A percentile compares a stretch with the other conserved stretches of the same genome.
Evolutionary conservation across 371 early-diverging fungal species (phyloP).

Genomic region (Coemansia sp.): DNA sequence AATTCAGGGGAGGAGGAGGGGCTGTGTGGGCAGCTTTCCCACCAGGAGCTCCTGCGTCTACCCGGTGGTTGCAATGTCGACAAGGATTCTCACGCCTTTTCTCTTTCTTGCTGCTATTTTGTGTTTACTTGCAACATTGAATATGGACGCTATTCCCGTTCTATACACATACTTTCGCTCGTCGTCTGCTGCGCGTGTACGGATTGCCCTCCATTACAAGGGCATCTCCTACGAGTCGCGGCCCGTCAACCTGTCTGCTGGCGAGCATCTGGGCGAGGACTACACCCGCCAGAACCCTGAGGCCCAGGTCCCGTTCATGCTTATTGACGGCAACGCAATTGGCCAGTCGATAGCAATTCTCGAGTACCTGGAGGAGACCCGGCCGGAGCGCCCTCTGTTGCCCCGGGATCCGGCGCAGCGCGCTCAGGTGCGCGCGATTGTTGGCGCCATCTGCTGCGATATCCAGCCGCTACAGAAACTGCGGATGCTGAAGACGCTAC

Average conservation of each 20-base stretch:
- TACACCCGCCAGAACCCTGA: conserved; percentile 66
- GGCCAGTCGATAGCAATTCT: conserved; percentile 79
- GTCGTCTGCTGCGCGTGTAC: conserved; percentile 75
- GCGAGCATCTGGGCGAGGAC: conserved; percentile 58
- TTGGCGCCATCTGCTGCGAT: conserved; percentile 72
- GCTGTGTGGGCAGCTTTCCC: neutral
- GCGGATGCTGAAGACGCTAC: conserved; percentile 64
- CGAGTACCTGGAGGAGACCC: conserved; percentile 84
- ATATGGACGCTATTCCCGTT: conserved; percentile 46
- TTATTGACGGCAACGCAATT: conserved; percentile 60
- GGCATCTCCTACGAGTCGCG: conserved; percentile 65
- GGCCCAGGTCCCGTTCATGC: conserved; percentile 68
- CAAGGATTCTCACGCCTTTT: neutral
- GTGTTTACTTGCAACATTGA: neutral
- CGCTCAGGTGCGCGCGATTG: conserved; percentile 68
- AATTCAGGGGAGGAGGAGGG: too few species aligned
- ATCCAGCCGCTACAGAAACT: conserved; percentile 90
- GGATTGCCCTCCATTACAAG: conserved; percentile 74
- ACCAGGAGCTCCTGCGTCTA: neutral
- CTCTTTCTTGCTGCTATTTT: neutral
- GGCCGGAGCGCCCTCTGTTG: conserved; percentile 69
- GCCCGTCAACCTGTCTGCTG: conserved; percentile 66
- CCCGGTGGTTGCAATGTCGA: neutral
- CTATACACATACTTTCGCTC: conserved; percentile 79
- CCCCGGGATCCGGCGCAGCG: conserved; percentile 68